Percentiles rank a stretch among this genome's conserved stretches.
Conservation (phyloP, 2,329 filamentous ascomycete species). For the Apiospora kogelbergensis region DNA sequence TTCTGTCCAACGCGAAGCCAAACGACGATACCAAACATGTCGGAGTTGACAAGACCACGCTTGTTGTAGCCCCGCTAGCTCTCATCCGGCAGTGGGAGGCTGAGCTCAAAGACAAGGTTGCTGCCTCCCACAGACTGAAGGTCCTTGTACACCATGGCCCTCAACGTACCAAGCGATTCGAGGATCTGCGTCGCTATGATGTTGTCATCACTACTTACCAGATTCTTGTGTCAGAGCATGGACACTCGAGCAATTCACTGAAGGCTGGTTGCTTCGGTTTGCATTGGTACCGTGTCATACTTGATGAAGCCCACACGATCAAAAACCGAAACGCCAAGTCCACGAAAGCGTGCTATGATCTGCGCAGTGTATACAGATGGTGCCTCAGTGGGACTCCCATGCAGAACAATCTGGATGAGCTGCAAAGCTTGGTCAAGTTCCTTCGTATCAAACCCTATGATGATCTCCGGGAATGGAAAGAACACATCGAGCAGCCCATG, state of each 20-base stretch:
- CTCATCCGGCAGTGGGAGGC: constrained; percentile 97
- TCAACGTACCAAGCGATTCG: constrained; percentile 74
- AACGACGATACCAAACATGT: constrained; percentile 48
- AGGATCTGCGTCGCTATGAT: constrained; percentile 80
- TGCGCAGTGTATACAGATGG: constrained; percentile 89
- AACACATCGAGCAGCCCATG: constrained; percentile 85
- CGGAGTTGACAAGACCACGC: constrained; percentile 72
- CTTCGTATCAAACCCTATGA: constrained; percentile 90
- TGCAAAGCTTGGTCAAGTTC: constrained; percentile 92
- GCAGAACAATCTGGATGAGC: constrained; percentile 96
- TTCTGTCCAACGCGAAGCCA: constrained; percentile 79
- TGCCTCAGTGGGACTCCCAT: constrained; percentile 95
- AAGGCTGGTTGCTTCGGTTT: constrained; percentile 86
- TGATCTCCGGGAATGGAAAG: constrained; percentile 82
- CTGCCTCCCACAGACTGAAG: constrained; percentile 66
- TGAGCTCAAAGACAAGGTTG: constrained; percentile 83
- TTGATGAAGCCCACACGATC: constrained; percentile 97
- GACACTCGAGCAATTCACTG: constrained; percentile 62
- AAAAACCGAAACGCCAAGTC: constrained; percentile 97
- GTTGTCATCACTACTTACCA: constrained; percentile 98
- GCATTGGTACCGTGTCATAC: constrained; percentile 91
- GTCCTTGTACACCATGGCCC: constrained; percentile 92
- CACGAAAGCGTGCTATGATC: constrained; percentile 85
- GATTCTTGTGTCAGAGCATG: constrained; percentile 88
- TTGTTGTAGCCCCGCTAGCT: constrained; percentile 90